Base-by-base conservation (phyloP, 169 alveolate genomes). In the Plasmodium berghei region DNA sequence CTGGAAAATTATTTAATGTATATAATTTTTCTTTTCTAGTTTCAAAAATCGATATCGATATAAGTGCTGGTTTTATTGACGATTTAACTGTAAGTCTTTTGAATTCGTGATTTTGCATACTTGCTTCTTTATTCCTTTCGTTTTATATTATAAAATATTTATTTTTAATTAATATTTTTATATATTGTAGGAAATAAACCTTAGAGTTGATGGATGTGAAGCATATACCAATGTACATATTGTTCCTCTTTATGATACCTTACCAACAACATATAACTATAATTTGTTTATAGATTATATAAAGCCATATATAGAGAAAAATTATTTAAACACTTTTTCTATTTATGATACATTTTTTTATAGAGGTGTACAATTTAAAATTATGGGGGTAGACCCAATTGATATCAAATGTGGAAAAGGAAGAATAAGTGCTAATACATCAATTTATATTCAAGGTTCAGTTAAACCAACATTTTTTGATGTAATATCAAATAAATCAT, bases 351-450 rank as follows among this genome's bases (percentile, higher is more conserved):
- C 93, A 9, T 91, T 91, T 67, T 88, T 92, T 72, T 91, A 91
- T 71, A 91, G 87, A 54, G 94, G 94, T 9, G 93, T 91, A 46
- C 94, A 91, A 64, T 91, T 91, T 55, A 91, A 91, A 91, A 74
- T 91, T 34, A 87, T 91, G 87, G 94, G 93, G n/a, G 73, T 92
- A 20, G 93, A 87, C 24, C 94, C 94, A 40, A 66, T 61, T 34
- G 77, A 92, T 49, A 87, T 91, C 8, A 87, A 87, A 64, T 58
- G 16, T 64, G 89, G 89, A 2, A 77, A 70, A 45, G 94, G 92
- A 42, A 72, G 94, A 66, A 87, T 91, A 63, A 92, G 93, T 54
- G 86, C 87, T 54, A 67, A 87, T 34, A 91, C 94, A 24, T 88
- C 90, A 18, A 91, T 91, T 26, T 91, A 87, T 58, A 88, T 83